Evolutionary conservation across 352 stramenopile genomes (phyloP), one percentile per base, ranked within the genome.

Genomic region (Globisporangium cystogenes): DNA sequence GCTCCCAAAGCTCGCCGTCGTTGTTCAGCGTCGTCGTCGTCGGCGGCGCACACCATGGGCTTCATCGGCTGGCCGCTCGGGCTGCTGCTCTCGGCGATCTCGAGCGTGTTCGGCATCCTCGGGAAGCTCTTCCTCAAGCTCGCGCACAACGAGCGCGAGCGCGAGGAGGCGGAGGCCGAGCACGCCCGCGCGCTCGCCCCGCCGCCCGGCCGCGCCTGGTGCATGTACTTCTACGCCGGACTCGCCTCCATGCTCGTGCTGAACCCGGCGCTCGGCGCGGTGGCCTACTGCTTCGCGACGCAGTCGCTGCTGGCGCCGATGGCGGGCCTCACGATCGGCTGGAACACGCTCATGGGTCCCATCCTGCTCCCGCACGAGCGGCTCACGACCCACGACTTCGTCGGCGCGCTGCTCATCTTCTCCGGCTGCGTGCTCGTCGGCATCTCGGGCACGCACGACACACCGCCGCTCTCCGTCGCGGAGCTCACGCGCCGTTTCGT

Each of bases 121-220:
- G 82, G 82, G 27, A 93, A 93, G 46, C 64, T 93, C 24, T 70
- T 93, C 48, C 69, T 93, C 53, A 93, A 93, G 59, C 64, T 93
- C 47, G 76, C 76, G 51, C 79, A 90, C 59, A 87, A 88, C 57
- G 59, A 87, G 44, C 76, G 74, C 43, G 78, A 86, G 41, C 71
- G 64, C 50, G 69, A 84, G 11, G 76, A 90, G 58, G 56, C 70
- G n/a, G 76, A 65, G 18, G 56, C 57, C 16, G 50, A 73, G 49
- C 61, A 48, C 16, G 47, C 57, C 18, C 16, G 11, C 40, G 40
- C 24, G 10, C n/a, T 51, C 18, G 20, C 51, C 15, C 45, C 27
- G 26, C 35, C 51, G 15, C 40, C 44, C 15, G 67, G 61, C 2
- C 65, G 59, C 24, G 23, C 75, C 42, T 82, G 75, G 62, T 82